Evolutionary conservation across 192 early-diverging fungal species (phyloP).

Genomic region (Podila verticillata): DNA sequence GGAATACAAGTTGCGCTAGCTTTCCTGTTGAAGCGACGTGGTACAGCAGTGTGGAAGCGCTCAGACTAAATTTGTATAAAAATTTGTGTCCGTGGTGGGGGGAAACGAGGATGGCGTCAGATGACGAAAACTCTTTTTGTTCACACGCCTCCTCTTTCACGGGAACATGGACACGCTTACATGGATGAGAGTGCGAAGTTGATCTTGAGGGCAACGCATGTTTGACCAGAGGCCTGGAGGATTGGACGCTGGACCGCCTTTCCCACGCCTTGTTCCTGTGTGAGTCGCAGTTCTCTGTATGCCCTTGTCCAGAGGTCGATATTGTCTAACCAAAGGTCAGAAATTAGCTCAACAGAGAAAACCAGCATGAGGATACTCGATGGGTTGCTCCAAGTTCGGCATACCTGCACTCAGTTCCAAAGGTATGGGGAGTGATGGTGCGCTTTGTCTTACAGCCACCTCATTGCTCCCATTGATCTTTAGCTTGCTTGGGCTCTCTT

Average conservation of each 20-base stretch:
- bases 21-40: not conserved
- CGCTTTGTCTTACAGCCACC: too few relatives aligned
- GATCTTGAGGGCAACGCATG: constrained; percentile 2
- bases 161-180: not conserved
- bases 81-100: not conserved
- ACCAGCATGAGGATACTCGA: too few relatives aligned
- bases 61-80: not conserved
- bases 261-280: constrained; percentile 13
- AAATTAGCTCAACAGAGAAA: not conserved
- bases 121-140: constrained; percentile 6
- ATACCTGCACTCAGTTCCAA: too few relatives aligned
- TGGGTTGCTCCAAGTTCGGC: too few relatives aligned
- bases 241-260: not conserved
- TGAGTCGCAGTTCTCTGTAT: constrained; percentile 10
- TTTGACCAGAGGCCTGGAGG: not conserved
- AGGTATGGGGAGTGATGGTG: too few relatives aligned
- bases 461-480: too few relatives aligned
- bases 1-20: not conserved
- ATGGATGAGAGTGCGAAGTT: not conserved
- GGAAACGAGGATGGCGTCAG: not conserved
- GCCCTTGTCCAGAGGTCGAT: constrained; percentile 21
- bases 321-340: not conserved
- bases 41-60: not conserved
- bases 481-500: too few relatives aligned
- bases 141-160: not conserved